phyloP scores from a whole-genome alignment of 2,329 filamentous ascomycete genomes.

The Chaetomium globosum region DNA sequence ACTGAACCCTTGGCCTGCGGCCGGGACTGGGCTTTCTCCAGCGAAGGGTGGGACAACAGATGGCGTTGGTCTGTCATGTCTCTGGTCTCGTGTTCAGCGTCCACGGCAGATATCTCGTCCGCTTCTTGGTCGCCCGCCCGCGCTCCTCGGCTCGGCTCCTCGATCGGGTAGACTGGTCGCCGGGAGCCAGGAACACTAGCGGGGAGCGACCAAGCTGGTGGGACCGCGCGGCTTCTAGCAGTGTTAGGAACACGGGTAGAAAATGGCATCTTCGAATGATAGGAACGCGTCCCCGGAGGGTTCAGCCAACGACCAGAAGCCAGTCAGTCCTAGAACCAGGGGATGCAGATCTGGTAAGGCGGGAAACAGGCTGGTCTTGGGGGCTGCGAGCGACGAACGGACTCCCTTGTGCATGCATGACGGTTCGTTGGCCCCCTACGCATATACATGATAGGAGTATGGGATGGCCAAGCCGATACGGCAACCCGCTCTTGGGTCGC shows the following conservation, averaged over 20 bases:
- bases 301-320: not conserved
- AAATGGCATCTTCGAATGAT: not conserved
- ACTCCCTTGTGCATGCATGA: conserved; percentile 16
- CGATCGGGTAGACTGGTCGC: conserved; percentile 5
- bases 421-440: conserved; percentile 18
- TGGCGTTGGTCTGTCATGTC: conserved; percentile 20
- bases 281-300: not conserved
- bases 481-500: conserved; percentile 27
- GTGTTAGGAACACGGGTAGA: not conserved
- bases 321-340: not conserved
- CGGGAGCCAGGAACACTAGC: not conserved
- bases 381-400: conserved; percentile 8
- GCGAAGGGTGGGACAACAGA: conserved; percentile 12
- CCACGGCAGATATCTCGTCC: conserved; percentile 9
- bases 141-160: not conserved
- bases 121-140: not conserved
- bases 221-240: conserved; percentile 4
- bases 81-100: not conserved
- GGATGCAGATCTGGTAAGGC: conserved; percentile 11
- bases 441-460: not conserved
- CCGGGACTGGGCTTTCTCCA: conserved; percentile 5
- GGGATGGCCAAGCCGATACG: conserved; percentile 14
- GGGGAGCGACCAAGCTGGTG: not conserved
- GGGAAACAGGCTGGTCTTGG: not conserved
- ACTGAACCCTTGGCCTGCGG: conserved; percentile 30